Evolutionary conservation across 2,329 filamentous ascomycete species (phyloP).

Genomic region (Sporothrix dimorphospora): DNA sequence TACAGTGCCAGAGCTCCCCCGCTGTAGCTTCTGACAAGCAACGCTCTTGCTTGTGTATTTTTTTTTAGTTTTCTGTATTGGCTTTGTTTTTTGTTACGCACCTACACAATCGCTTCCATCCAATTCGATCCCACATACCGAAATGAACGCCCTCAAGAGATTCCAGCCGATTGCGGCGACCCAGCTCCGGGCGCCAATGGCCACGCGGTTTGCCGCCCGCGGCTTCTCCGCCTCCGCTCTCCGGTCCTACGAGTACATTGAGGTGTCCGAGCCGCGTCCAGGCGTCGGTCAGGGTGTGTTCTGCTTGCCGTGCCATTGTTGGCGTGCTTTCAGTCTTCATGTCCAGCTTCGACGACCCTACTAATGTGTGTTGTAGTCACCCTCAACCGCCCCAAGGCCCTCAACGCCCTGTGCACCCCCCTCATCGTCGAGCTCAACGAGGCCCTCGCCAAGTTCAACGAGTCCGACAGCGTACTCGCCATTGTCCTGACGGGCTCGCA

Average conservation of each 20-base stretch:
- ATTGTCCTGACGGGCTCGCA: slow-evolving; percentile 87
- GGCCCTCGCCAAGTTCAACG: slow-evolving; percentile 71
- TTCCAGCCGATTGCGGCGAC: slow-evolving; percentile 65
- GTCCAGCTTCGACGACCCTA: background rate
- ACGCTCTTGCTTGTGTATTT: background rate
- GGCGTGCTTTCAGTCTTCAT: background rate
- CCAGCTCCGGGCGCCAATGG: slow-evolving; percentile 61
- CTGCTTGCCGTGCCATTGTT: background rate
- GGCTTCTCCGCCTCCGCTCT: slow-evolving; percentile 53
- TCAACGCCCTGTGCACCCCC: slow-evolving; percentile 90
- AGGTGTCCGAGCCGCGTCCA: slow-evolving; percentile 80
- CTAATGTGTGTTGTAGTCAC: slow-evolving; percentile 64
- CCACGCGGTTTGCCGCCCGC: slow-evolving; percentile 53
- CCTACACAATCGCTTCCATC: background rate
- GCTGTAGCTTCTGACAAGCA: slow-evolving; percentile 19
- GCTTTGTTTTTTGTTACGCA: background rate
- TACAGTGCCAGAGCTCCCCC: slow-evolving; percentile 23
- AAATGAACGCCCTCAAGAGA: slow-evolving; percentile 59
- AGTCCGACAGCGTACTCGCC: slow-evolving; percentile 68
- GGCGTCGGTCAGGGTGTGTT: slow-evolving; percentile 82
- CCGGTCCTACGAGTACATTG: slow-evolving; percentile 74
- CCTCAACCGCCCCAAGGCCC: slow-evolving; percentile 89
- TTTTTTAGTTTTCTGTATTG: background rate
- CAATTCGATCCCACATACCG: slow-evolving; percentile 23
- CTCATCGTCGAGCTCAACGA: slow-evolving; percentile 88